Conservation (phyloP, 106 monocot species). For the Acanthochlamys bracteata region DNA sequence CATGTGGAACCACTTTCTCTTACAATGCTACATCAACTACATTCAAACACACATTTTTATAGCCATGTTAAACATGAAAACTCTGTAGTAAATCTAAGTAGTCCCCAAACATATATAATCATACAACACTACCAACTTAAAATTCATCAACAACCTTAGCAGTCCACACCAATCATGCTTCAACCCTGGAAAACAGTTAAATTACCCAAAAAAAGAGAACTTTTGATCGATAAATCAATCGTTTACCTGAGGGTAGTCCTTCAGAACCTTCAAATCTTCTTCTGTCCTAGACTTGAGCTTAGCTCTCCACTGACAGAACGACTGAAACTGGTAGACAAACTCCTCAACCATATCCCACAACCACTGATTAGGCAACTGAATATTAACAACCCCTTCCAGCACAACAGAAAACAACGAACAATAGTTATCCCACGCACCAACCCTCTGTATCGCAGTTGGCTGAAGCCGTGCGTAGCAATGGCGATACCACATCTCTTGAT, state of each 20-base stretch:
- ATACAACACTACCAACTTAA: too few species aligned
- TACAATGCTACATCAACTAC: too few species aligned
- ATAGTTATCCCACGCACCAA: conserved; percentile 98
- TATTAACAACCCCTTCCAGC: conserved; percentile 87
- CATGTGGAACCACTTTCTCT: too few species aligned
- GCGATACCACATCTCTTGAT: conserved; percentile 94
- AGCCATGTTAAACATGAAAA: too few species aligned
- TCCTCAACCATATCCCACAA: conserved; percentile 99
- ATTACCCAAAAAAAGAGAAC: too few species aligned
- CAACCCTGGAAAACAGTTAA: too few species aligned
- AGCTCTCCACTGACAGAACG: conserved; percentile 81
- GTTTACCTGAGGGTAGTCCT: conserved; percentile 74
- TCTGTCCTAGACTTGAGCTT: conserved; percentile 78
- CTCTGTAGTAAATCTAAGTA: too few species aligned
- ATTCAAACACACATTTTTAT: too few species aligned
- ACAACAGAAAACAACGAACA: conserved; percentile 90
- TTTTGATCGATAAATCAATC: too few species aligned
- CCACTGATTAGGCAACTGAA: conserved; percentile 99
- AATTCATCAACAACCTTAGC: too few species aligned
- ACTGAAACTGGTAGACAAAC: conserved; percentile 98
- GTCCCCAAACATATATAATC: too few species aligned
- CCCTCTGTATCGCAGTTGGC: conserved; percentile 53
- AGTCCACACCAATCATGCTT: too few species aligned
- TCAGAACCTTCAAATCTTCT: conserved; percentile 72
- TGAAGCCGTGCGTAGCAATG: conserved; percentile 54